phyloP scores from a whole-genome alignment of 2,329 filamentous ascomycete species.

The Chrysoporthe puriensis region DNA sequence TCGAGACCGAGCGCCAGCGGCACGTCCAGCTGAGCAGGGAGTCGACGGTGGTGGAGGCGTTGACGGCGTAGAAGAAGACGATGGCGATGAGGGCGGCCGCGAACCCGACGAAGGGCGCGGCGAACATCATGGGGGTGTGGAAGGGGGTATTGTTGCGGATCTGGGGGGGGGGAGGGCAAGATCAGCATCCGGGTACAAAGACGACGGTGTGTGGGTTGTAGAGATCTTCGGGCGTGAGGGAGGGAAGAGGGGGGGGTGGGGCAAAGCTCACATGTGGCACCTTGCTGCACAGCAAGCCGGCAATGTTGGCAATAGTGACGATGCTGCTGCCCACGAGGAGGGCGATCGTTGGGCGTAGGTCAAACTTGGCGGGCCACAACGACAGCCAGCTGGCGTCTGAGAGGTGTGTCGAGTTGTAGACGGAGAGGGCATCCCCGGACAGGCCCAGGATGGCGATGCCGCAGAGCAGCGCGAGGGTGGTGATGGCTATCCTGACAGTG shows the following conservation, averaged over 20 bases:
- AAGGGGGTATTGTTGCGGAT: conserved; percentile 41
- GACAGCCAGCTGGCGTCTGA: conserved; percentile 52
- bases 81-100: conserved; percentile 56
- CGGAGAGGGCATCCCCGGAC: conserved; percentile 55
- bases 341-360: conserved; percentile 59
- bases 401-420: conserved; percentile 59
- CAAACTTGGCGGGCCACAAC: conserved; percentile 62
- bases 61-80: conserved; percentile 61
- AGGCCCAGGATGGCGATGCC: conserved; percentile 58
- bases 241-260: background rate
- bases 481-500: conserved; percentile 51
- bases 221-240: background rate
- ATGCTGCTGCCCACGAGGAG: conserved; percentile 56
- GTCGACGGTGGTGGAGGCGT: conserved; percentile 54
- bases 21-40: conserved; percentile 67
- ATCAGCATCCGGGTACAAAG: background rate
- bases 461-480: conserved; percentile 53
- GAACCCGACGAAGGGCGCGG: conserved; percentile 47
- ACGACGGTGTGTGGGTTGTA: conserved; percentile 13
- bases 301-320: conserved; percentile 51
- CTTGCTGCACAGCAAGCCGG: conserved; percentile 54
- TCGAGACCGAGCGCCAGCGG: conserved; percentile 59
- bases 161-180: conserved; percentile 40
- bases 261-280: conserved; percentile 51
- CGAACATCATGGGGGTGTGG: conserved; percentile 44